Evolutionary conservation across 768 basidiomycete species (phyloP), one percentile per base, ranked within the genome.

Genomic region (Macrolepiota albuminosa): DNA sequence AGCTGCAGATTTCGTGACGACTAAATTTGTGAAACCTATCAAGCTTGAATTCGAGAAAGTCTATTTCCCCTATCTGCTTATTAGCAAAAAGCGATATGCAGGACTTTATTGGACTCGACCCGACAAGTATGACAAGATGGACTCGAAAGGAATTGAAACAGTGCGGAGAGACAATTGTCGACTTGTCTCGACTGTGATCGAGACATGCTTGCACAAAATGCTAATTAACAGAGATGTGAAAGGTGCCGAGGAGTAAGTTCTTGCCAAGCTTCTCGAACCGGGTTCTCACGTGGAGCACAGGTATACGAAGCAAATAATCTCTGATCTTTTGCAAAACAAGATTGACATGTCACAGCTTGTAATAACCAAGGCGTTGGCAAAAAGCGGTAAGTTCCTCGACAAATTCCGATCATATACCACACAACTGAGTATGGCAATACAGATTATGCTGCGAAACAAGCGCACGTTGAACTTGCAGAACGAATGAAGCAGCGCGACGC

Each of bases 1-100:
- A 75, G 97, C 97, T 2, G 97, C 97, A 0, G 86, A 91, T 16
- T 81, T 92, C 16, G 96, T 99, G 18, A 95, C 97, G 0, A 71
- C 81, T 45, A 93, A 94, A 71, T 99, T 99, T 71, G 77, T 95
- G 67, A 88, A 89, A 68, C 97, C 96, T 0, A 98, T 98, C 78
- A 98, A 98, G 72, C 85, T 99, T 31, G 96, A 99, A 73, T 99
- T 99, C 74, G 97, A 99, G 71, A 98, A 99, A 71, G 95, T 98
- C 6, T 99, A 99, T 75, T 98, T 91, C 72, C 97, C 97, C 5
- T 99, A 98, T 73, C 75, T 99, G 56, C 86, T 99, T 52, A 99
- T 99, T 75, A 98, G 80, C 81, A 99, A 99, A 76, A 99, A 99
- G 75, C 87, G 97, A 48, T 99, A 99, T 73, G 97, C 97, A 2